phyloP scores from a whole-genome alignment of 202 grass and related monocot species.

The Dendrocalamus latiflorus region DNA sequence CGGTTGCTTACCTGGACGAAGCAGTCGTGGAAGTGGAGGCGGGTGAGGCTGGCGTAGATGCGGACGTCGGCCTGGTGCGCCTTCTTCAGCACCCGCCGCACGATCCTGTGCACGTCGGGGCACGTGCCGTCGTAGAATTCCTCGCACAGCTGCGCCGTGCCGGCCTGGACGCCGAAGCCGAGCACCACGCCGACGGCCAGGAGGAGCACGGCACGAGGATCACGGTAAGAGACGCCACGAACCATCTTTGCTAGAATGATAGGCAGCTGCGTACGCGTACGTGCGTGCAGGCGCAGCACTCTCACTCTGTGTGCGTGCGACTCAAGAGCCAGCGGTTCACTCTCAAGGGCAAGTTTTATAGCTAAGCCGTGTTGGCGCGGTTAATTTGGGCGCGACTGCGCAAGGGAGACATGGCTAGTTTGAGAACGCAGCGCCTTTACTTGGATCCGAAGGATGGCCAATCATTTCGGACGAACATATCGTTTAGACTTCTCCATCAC shows the following conservation, averaged over 20 bases:
- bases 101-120: constrained; percentile 41
- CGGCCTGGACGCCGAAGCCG: background rate
- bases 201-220: constrained; percentile 1
- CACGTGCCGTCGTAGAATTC: constrained; percentile 48
- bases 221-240: background rate
- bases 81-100: constrained; percentile 33
- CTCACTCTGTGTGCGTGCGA: background rate
- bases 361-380: background rate
- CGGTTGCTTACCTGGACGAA: constrained; percentile 34
- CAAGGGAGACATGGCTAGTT: background rate
- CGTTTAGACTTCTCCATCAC: background rate
- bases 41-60: constrained; percentile 63
- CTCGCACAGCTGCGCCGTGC: constrained; percentile 27
- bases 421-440: constrained; percentile 8
- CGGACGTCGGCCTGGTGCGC: constrained; percentile 43
- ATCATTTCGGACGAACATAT: background rate
- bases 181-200: background rate
- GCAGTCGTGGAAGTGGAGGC: constrained; percentile 95
- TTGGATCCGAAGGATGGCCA: constrained; percentile 41
- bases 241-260: background rate
- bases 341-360: background rate
- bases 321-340: background rate
- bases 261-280: background rate
- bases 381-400: background rate
- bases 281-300: background rate